These are phyloP conservation scores for Neurospora crassa DNA, from an alignment of 2,329 filamentous ascomycete species.

Conservation along the genomic window DNA sequence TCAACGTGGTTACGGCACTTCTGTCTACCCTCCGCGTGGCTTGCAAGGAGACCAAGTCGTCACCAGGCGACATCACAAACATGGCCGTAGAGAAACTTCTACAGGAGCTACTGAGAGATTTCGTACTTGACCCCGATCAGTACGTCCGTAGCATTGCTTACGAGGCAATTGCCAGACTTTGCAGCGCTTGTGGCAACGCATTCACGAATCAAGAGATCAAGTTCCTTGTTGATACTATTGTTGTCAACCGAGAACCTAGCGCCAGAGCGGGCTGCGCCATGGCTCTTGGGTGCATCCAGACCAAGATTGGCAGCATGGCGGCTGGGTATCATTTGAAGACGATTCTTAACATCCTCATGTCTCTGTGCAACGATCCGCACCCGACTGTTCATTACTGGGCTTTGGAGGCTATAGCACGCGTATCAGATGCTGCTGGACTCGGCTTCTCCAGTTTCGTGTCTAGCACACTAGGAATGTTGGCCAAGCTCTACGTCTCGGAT, in stretches of 20 bases:
- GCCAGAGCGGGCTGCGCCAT: conserved; percentile 90
- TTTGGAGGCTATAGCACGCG: conserved; percentile 73
- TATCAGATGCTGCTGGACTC: conserved; percentile 84
- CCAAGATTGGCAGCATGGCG: conserved; percentile 94
- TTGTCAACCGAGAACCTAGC: conserved; percentile 85
- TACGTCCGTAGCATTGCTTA: conserved; percentile 80
- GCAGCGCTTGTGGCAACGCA: conserved; percentile 71
- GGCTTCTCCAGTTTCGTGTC: conserved; percentile 88
- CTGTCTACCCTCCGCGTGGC: conserved; percentile 74
- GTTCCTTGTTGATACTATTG: conserved; percentile 85
- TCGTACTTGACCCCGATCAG: conserved; percentile 74
- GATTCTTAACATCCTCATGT: conserved; percentile 97
- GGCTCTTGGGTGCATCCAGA: conserved; percentile 86
- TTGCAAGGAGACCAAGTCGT: conserved; percentile 66
- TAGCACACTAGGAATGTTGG: conserved; percentile 85
- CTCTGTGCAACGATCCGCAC: conserved; percentile 88
- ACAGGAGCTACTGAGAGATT: conserved; percentile 62
- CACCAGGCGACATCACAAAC: conserved; percentile 63
- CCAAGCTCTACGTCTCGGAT: conserved; percentile 85
- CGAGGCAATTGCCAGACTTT: conserved; percentile 76
- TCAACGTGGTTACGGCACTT: conserved; percentile 80
- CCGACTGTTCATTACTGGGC: conserved; percentile 96
- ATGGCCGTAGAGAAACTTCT: conserved; percentile 73
- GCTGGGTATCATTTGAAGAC: conserved; percentile 94
- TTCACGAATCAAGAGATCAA: conserved; percentile 85